Evolutionary conservation across 2,329 filamentous ascomycete species (phyloP).

Genomic region (Eutypella sp.): DNA sequence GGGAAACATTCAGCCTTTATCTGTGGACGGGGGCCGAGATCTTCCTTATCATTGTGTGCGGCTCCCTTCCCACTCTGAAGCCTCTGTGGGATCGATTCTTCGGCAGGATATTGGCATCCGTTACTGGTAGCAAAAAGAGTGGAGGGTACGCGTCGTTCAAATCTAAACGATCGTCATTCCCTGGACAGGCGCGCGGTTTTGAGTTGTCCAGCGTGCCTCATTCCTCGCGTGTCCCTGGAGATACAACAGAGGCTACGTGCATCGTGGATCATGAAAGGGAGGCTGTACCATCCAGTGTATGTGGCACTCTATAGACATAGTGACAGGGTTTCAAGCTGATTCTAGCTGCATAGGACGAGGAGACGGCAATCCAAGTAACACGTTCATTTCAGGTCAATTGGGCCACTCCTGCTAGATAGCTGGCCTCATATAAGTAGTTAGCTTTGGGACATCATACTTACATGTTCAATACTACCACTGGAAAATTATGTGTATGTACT

Average conservation of each 20-base stretch:
- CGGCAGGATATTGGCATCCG: background rate
- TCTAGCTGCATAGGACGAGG: background rate
- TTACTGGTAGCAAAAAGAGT: background rate
- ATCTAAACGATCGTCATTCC: background rate
- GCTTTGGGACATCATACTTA: background rate
- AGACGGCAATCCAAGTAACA: background rate
- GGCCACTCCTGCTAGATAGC: background rate
- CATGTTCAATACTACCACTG: background rate
- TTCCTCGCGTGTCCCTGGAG: too few relatives aligned
- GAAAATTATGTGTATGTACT: background rate
- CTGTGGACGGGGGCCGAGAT: constrained; percentile 4
- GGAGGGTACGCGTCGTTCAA: background rate
- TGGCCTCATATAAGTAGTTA: too few relatives aligned
- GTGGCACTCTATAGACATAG: too few relatives aligned
- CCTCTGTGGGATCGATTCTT: constrained; percentile 1
- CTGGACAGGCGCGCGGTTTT: too few relatives aligned
- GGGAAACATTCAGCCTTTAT: constrained; percentile 1
- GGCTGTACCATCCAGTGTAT: background rate
- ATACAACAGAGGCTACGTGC: too few relatives aligned
- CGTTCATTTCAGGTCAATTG: background rate
- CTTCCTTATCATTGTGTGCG: constrained; percentile 3
- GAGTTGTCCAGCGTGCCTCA: too few relatives aligned
- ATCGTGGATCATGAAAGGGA: background rate
- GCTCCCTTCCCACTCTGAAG: background rate
- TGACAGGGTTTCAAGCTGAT: background rate